Percentiles rank a stretch among this genome's conserved stretches.
Conservation (phyloP, 2,329 filamentous ascomycete species). For the Xylaria sp. region DNA sequence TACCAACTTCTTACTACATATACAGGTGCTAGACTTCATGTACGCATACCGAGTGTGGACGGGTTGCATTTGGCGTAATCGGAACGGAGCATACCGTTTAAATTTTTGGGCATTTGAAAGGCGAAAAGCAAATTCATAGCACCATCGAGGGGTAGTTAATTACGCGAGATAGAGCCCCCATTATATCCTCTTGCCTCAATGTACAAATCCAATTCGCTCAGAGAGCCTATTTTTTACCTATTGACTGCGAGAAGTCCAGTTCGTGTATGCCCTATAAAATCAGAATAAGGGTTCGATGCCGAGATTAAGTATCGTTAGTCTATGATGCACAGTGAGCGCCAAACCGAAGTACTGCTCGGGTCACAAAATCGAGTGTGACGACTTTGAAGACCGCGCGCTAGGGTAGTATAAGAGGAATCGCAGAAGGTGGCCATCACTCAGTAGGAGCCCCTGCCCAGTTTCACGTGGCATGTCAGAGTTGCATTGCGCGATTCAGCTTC, state of each 20-base stretch:
- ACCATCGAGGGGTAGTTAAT: slow-evolving; percentile 5
- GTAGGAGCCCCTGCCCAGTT: slow-evolving; percentile 5
- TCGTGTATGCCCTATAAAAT: slow-evolving; percentile 20
- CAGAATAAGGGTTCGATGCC: slow-evolving; percentile 19
- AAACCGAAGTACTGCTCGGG: neutral
- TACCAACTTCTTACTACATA: slow-evolving; percentile 22
- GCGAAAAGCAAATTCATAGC: slow-evolving; percentile 24
- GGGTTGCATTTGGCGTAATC: slow-evolving; percentile 36
- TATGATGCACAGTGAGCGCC: neutral
- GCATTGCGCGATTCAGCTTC: slow-evolving; percentile 22
- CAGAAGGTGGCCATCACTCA: neutral
- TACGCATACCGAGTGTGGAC: slow-evolving; percentile 23
- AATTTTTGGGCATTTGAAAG: slow-evolving; percentile 34
- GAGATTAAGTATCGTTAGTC: slow-evolving; percentile 5
- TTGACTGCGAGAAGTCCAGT: slow-evolving; percentile 6
- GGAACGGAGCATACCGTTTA: slow-evolving; percentile 29
- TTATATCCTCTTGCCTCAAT: slow-evolving; percentile 25
- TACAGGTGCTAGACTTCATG: slow-evolving; percentile 24
- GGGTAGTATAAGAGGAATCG: neutral
- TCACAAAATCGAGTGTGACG: neutral
- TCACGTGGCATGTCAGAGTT: slow-evolving; percentile 29
- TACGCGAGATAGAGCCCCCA: slow-evolving; percentile 6
- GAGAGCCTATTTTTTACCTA: slow-evolving; percentile 23
- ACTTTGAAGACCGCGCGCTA: neutral
- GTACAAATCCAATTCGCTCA: slow-evolving; percentile 31